Conservation (phyloP, 1,284 basidiomycete species). For the Fomes fomentarius region DNA sequence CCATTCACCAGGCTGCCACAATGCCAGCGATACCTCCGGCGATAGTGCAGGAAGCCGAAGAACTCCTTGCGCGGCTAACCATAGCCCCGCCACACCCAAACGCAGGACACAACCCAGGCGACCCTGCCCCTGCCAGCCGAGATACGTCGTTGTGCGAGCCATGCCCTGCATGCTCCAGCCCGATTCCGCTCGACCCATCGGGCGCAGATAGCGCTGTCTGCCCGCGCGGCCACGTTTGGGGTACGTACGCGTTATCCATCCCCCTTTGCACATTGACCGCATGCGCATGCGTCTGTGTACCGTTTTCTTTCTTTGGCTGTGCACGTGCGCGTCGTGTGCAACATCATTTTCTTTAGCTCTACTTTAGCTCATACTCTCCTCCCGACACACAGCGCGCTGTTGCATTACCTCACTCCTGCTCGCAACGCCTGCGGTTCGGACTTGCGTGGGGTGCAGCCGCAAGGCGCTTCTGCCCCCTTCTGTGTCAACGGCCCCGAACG, state of each 20-base stretch:
- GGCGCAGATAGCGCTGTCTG: conserved; percentile 63
- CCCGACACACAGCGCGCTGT: conserved; percentile 61
- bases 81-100: conserved; percentile 14
- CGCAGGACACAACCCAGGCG: neutral
- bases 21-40: conserved; percentile 51
- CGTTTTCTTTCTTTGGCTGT: neutral
- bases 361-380: too few relatives aligned
- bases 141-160: conserved; percentile 46
- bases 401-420: conserved; percentile 74
- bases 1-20: conserved; percentile 54
- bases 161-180: conserved; percentile 69
- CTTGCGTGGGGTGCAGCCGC: conserved; percentile 70
- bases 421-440: conserved; percentile 66
- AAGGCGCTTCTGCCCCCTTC: conserved; percentile 64
- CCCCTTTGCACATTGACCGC: neutral
- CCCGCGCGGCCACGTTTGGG: conserved; percentile 69
- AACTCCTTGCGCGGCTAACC: conserved; percentile 45
- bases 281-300: neutral
- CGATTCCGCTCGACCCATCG: conserved; percentile 50
- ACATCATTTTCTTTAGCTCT: conserved; percentile 4
- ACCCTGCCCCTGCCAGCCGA: neutral
- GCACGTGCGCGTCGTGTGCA: neutral
- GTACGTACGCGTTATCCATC: conserved; percentile 39
- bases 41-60: conserved; percentile 53
- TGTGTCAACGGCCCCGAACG: conserved; percentile 26